Evolutionary conservation across 768 basidiomycete species (phyloP).

Genomic region (Sporobolomyces phaffii): DNA sequence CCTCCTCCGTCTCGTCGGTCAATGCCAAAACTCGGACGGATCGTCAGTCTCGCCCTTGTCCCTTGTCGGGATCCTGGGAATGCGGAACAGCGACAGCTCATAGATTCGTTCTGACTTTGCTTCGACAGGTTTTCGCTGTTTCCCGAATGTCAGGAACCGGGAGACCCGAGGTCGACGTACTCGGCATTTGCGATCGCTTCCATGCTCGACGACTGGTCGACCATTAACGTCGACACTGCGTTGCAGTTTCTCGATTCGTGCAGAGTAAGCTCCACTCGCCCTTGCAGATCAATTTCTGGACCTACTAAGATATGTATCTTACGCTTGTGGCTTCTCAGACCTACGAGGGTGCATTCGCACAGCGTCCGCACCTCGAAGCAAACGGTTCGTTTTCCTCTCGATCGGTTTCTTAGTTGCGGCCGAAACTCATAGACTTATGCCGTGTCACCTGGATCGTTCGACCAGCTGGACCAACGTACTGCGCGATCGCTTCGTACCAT

Average conservation of each 20-base stretch:
- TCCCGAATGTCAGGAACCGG: constrained; percentile 32
- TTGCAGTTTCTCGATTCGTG: constrained; percentile 64
- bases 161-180: constrained; percentile 69
- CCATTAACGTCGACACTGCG: constrained; percentile 60
- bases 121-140: constrained; percentile 44
- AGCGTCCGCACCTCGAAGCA: constrained; percentile 72
- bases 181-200: constrained; percentile 77
- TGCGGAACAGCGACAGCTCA: not conserved
- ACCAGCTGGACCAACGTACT: constrained; percentile 88
- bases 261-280: constrained; percentile 56
- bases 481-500: constrained; percentile 68
- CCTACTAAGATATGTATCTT: too few species aligned
- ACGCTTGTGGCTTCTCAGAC: not conserved
- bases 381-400: constrained; percentile 57
- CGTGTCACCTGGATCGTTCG: not conserved
- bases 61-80: not conserved
- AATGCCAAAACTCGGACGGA: constrained; percentile 73
- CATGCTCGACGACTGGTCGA: constrained; percentile 74
- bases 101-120: not conserved
- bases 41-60: constrained; percentile 55
- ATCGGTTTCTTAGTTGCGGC: too few species aligned
- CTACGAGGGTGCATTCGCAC: constrained; percentile 85
- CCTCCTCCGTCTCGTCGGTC: constrained; percentile 59
- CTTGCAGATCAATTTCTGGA: too few species aligned
- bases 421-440: too few species aligned